Conservation (phyloP, 768 basidiomycete species). For the Tulasnella sp. region DNA sequence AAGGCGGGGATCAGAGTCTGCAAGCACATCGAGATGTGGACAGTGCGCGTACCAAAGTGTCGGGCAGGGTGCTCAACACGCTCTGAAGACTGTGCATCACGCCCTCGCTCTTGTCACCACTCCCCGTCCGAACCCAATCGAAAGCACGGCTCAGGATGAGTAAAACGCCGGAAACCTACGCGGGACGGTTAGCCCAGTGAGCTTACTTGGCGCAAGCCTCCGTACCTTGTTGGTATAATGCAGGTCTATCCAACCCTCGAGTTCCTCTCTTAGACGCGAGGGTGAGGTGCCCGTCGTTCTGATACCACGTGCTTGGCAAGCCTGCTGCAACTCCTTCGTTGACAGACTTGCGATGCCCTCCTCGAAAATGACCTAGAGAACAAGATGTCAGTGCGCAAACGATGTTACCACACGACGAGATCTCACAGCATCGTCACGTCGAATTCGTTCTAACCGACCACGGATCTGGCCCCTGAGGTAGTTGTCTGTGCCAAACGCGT, state of each 20-base stretch:
- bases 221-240: slow-evolving; percentile 63
- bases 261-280: slow-evolving; percentile 75
- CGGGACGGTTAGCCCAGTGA: background rate
- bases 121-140: slow-evolving; percentile 68
- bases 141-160: slow-evolving; percentile 92
- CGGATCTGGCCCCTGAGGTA: slow-evolving; percentile 89
- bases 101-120: slow-evolving; percentile 59
- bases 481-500: slow-evolving; percentile 98
- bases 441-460: slow-evolving; percentile 63
- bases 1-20: background rate
- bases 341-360: slow-evolving; percentile 89
- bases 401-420: background rate
- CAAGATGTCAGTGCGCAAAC: background rate
- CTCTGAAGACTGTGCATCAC: slow-evolving; percentile 75
- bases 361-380: slow-evolving; percentile 56
- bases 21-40: background rate
- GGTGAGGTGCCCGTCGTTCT: slow-evolving; percentile 79
- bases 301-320: slow-evolving; percentile 90
- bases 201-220: background rate
- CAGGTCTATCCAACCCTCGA: slow-evolving; percentile 83
- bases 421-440: slow-evolving; percentile 66
- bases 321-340: slow-evolving; percentile 81
- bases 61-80: slow-evolving; percentile 84
- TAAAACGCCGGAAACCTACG: slow-evolving; percentile 72
- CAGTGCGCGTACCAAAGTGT: slow-evolving; percentile 64